Evolutionary conservation across 2,329 filamentous ascomycete species (phyloP).

Genomic region (Ceratocystis cubensis): DNA sequence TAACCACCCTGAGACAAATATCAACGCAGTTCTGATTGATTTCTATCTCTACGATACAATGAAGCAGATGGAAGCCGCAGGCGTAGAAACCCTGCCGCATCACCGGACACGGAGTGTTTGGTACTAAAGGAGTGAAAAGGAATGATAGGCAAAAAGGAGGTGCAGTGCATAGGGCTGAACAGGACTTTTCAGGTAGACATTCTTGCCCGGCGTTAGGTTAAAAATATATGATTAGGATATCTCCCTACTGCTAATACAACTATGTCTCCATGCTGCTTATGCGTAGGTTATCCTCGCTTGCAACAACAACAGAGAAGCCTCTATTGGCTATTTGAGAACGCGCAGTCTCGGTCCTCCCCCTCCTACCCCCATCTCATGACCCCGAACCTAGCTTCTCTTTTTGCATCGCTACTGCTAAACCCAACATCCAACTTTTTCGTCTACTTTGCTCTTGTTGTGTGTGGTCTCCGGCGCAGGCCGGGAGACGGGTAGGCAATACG

Average conservation of each 20-base stretch:
- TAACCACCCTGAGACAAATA: conserved; percentile 54
- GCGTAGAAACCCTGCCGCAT: conserved; percentile 57
- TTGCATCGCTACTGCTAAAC: not conserved
- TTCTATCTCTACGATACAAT: conserved; percentile 95
- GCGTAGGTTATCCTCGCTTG: conserved; percentile 52
- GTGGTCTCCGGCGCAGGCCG: not conserved
- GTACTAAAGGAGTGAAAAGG: conserved; percentile 49
- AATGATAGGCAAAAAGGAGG: not conserved
- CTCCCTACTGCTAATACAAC: not conserved
- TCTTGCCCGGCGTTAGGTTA: not conserved
- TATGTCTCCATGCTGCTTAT: conserved; percentile 38
- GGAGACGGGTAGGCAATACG: not conserved
- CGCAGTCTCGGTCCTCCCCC: not conserved
- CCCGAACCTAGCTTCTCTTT: not conserved
- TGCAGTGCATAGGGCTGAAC: not conserved
- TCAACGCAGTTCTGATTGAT: conserved; percentile 89
- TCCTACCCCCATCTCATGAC: not conserved
- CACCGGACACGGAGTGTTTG: conserved; percentile 88
- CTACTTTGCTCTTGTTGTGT: not conserved
- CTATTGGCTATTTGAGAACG: conserved; percentile 76
- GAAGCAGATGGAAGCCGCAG: conserved; percentile 62
- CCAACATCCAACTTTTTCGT: not conserved
- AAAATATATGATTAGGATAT: not conserved
- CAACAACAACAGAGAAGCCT: conserved; percentile 75
- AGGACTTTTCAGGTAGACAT: not conserved